phyloP scores from a whole-genome alignment of 345 rosid species.

The Punica granatum region DNA sequence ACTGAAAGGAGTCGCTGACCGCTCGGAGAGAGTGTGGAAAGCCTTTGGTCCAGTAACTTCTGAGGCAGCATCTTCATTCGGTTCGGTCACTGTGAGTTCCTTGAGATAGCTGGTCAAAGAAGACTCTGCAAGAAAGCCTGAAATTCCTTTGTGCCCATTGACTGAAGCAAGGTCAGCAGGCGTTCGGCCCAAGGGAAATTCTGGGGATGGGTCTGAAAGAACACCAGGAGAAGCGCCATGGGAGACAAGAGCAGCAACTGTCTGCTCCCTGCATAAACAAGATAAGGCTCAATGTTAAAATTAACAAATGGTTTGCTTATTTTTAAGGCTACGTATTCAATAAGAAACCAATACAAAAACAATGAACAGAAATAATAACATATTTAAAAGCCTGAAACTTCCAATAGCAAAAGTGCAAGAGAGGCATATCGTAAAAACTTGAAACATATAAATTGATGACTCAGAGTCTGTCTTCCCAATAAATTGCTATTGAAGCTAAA shows the following conservation, averaged over 20 bases:
- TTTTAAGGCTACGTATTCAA: background rate
- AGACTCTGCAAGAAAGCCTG: constrained; percentile 90
- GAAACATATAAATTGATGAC: background rate
- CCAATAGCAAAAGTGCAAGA: background rate
- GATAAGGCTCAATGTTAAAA: background rate
- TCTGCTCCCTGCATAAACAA: constrained; percentile 62
- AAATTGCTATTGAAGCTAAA: background rate
- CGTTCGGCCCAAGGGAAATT: constrained; percentile 65
- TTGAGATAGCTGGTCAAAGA: constrained; percentile 61
- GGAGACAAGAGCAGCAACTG: constrained; percentile 66
- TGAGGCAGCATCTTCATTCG: constrained; percentile 31
- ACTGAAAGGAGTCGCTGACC: constrained; percentile 50
- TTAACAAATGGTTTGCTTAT: background rate
- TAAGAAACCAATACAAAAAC: background rate
- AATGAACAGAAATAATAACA: background rate
- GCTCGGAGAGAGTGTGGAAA: constrained; percentile 58
- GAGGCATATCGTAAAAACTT: background rate
- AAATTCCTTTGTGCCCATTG: constrained; percentile 86
- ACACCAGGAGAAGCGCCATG: constrained; percentile 69
- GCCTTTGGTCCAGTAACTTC: constrained; percentile 33
- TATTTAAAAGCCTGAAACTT: background rate
- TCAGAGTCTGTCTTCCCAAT: background rate
- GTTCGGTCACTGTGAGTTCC: constrained; percentile 51
- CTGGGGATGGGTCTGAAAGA: constrained; percentile 76
- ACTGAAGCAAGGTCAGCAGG: constrained; percentile 89